Base-by-base conservation (phyloP, 2,329 filamentous ascomycete species). In the Neonectria coccinea region DNA sequence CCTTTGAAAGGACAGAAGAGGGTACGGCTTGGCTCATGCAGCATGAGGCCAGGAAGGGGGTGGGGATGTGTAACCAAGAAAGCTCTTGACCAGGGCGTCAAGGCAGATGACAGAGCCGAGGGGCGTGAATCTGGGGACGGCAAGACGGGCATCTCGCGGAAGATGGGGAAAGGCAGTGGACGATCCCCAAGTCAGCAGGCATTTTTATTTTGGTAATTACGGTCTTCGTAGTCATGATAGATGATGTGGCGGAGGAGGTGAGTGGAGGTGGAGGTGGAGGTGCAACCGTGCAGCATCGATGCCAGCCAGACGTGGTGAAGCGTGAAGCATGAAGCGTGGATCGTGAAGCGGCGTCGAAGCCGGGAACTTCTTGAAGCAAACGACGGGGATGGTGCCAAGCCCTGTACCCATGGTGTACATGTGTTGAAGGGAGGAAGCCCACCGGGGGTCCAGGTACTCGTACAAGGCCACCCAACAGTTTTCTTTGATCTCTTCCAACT, bases 91-190 rank as follows among this genome's bases (percentile, higher is more conserved):
- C n/a, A 42, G 14, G 36, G 36, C 14, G 5, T 27, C 59, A 57
- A 51, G 41, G 45, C 59, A 62, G 66, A 67, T 66, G 64, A 65
- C 50, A 65, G 62, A 45, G 56, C 53, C 66, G 71, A 70, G 66
- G 59, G 69, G 71, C 22, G 68, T 71, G 68, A 68, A 64, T 57
- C 48, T 69, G 50, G 59, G 55, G 59, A 71, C 33, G 45, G 36
- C 42, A 58, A 62, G 59, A 68, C 41, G 45, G 44, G 41, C 62
- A 64, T 59, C 52, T 55, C 25, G 42, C 41, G 47, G 53, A 41
- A 60, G 56, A 73, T 71, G 68, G 68, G 66, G 70, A 72, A 73
- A 68, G 65, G 50, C 60, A 48, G 64, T 65, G 61, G 71, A 52
- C 66, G 69, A 73, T 71, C 71, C 36, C 29, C 52, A 67, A 68